These are phyloP conservation scores for Trametes cinnabarina DNA, from an alignment of 768 basidiomycete species.

Conservation along the genomic window DNA sequence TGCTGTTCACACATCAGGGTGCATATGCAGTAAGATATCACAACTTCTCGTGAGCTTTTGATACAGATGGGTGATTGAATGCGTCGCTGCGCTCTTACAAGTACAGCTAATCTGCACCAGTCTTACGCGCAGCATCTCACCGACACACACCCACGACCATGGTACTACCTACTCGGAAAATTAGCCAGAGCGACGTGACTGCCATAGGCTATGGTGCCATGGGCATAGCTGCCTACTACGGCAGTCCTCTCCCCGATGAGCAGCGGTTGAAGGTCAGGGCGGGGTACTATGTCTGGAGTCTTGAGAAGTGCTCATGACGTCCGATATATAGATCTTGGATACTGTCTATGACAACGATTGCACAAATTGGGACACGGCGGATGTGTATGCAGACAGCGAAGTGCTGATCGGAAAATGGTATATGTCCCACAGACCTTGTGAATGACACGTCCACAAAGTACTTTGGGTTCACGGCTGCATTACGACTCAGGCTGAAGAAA, in stretches of 20 bases:
- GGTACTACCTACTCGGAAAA: conserved; percentile 39
- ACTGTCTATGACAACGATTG: conserved; percentile 37
- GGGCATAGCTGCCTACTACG: conserved; percentile 52
- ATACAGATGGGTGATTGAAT: too few relatives aligned
- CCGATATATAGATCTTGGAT: conserved; percentile 38
- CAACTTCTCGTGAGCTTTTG: too few relatives aligned
- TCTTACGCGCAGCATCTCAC: conserved; percentile 16
- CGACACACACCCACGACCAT: background rate
- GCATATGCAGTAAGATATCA: too few relatives aligned
- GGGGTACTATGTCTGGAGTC: background rate
- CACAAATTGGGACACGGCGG: conserved; percentile 46
- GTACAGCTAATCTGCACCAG: too few relatives aligned
- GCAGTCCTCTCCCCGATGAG: conserved; percentile 46
- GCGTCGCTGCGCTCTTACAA: too few relatives aligned
- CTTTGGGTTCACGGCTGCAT: too few relatives aligned
- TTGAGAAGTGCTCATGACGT: conserved; percentile 12
- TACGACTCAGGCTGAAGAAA: conserved; percentile 42
- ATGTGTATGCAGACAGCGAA: conserved; percentile 41
- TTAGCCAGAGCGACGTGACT: conserved; percentile 45
- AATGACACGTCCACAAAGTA: background rate
- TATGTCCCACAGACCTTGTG: too few relatives aligned
- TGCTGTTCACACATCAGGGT: too few relatives aligned
- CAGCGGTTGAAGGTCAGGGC: conserved; percentile 52
- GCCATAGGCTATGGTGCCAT: conserved; percentile 62
- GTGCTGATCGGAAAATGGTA: conserved; percentile 43